Evolutionary conservation across 164 flowering plant species (phyloP).

Genomic region (Taxillus chinensis): DNA sequence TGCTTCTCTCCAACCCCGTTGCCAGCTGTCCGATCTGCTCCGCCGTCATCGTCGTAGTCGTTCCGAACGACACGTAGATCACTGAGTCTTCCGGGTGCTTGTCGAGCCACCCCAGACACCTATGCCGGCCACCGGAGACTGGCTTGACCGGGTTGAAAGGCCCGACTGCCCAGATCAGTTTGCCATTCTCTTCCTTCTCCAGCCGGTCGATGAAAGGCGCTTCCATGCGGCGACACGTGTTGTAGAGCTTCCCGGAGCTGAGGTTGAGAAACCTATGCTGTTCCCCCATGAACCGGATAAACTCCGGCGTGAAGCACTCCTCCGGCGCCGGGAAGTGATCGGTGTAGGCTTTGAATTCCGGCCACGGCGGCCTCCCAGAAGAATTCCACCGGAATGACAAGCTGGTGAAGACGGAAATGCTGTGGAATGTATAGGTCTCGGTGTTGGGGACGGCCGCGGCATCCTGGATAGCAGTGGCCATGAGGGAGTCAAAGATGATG

Average conservation of each 20-base stretch:
- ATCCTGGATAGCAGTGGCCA: slow-evolving; percentile 51
- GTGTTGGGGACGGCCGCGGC: slow-evolving; percentile 24
- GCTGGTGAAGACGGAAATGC: slow-evolving; percentile 34
- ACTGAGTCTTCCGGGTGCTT: slow-evolving; percentile 33
- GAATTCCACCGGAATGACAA: slow-evolving; percentile 19
- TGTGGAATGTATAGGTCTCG: slow-evolving; percentile 42
- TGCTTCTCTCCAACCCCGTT: slow-evolving; percentile 35
- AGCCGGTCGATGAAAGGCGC: slow-evolving; percentile 27
- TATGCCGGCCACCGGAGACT: slow-evolving; percentile 8
- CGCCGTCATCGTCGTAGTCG: slow-evolving; percentile 26
- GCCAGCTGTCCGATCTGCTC: slow-evolving; percentile 46
- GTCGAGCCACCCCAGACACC: slow-evolving; percentile 48
- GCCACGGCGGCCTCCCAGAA: slow-evolving; percentile 7
- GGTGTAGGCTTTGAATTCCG: background rate
- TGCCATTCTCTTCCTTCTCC: slow-evolving; percentile 7
- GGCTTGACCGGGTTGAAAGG: slow-evolving; percentile 38
- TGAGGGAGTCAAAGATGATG: slow-evolving; percentile 48
- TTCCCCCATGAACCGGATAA: slow-evolving; percentile 20
- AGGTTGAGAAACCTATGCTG: slow-evolving; percentile 14
- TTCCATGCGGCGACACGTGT: slow-evolving; percentile 39
- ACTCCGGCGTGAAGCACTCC: slow-evolving; percentile 31
- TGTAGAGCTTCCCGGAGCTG: slow-evolving; percentile 31
- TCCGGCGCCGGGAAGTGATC: slow-evolving; percentile 20
- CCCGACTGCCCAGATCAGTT: slow-evolving; percentile 44
- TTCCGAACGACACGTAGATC: slow-evolving; percentile 51